Conservation (phyloP, 495 filamentous ascomycete species). For the Aspergillus biplanus region DNA sequence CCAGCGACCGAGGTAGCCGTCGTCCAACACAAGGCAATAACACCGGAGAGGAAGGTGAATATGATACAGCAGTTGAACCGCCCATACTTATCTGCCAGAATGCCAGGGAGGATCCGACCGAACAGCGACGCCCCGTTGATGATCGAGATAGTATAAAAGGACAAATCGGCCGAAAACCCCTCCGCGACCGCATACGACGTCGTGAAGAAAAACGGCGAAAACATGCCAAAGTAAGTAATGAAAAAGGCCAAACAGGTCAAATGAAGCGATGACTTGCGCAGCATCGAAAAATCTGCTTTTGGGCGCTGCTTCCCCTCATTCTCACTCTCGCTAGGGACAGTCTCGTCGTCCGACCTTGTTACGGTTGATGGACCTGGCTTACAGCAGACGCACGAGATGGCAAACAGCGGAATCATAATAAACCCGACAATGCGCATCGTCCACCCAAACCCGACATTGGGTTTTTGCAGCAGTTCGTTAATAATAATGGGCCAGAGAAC, state of each 20-base stretch:
- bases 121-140: conserved; percentile 50
- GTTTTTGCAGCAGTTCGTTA: conserved; percentile 34
- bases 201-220: conserved; percentile 50
- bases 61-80: conserved; percentile 71
- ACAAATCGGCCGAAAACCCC: conserved; percentile 41
- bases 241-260: conserved; percentile 54
- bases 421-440: conserved; percentile 54
- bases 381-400: conserved; percentile 47
- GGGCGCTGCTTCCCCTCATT: background rate
- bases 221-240: conserved; percentile 52
- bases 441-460: conserved; percentile 50
- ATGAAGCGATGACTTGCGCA: conserved; percentile 34
- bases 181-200: conserved; percentile 37
- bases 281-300: conserved; percentile 27
- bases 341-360: background rate
- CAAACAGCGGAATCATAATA: conserved; percentile 57
- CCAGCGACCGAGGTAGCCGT: conserved; percentile 38
- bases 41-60: conserved; percentile 55
- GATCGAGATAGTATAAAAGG: conserved; percentile 51
- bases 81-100: conserved; percentile 69
- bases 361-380: conserved; percentile 28
- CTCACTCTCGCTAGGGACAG: background rate
- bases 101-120: conserved; percentile 51
- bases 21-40: conserved; percentile 50
- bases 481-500: conserved; percentile 54